Conservation (phyloP, 2,329 filamentous ascomycete species). For the Monosporascus sp. region DNA sequence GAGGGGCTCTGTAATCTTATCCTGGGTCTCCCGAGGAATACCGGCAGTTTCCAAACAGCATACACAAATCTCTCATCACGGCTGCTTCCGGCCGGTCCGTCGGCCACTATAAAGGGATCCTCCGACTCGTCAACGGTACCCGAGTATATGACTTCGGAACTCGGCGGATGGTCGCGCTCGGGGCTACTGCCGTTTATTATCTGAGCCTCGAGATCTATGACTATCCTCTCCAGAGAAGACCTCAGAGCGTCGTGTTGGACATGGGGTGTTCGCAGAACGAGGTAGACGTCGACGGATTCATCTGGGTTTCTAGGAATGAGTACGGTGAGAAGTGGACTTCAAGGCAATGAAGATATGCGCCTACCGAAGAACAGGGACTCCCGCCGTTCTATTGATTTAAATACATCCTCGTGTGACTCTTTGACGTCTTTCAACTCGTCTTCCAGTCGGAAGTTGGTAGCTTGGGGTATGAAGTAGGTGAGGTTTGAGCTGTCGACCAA, state of each 20-base stretch:
- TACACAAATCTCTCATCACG: conserved; percentile 38
- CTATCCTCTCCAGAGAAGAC: conserved; percentile 56
- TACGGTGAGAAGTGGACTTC: conserved; percentile 32
- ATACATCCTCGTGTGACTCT: conserved; percentile 38
- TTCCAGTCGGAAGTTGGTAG: conserved; percentile 50
- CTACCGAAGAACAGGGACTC: conserved; percentile 68
- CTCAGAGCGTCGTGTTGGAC: conserved; percentile 52
- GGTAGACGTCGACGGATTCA: conserved; percentile 65
- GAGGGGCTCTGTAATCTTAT: conserved; percentile 62
- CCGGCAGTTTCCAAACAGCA: conserved; percentile 55
- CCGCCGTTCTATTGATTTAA: conserved; percentile 57
- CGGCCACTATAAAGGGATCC: conserved; percentile 46
- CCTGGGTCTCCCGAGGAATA: conserved; percentile 54
- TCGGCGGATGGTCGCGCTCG: conserved; percentile 42
- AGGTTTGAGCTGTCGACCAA: conserved; percentile 56
- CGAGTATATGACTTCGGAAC: conserved; percentile 56
- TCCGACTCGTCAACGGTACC: conserved; percentile 44
- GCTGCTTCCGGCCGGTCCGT: conserved; percentile 26
- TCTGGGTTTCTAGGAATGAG: conserved; percentile 55
- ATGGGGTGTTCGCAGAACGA: conserved; percentile 61
- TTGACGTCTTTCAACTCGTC: conserved; percentile 41
- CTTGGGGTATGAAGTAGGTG: conserved; percentile 54
- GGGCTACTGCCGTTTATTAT: conserved; percentile 52
- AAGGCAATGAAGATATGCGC: conserved; percentile 26
- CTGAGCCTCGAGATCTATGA: conserved; percentile 61